These are phyloP conservation scores for Scutellaria minor DNA, from an alignment of 257 asterid genomes.

Conservation along the genomic window DNA sequence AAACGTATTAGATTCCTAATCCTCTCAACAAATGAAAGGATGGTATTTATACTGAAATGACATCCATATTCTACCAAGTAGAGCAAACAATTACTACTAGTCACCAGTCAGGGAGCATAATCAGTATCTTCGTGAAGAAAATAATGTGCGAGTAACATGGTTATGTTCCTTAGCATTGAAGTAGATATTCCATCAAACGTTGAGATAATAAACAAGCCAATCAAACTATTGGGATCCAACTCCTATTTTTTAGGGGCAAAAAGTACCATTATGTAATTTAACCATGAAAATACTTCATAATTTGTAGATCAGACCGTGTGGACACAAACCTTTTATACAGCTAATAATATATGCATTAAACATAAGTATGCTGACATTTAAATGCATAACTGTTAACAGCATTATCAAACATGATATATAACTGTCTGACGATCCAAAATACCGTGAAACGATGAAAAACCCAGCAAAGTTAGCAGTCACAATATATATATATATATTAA, in stretches of 20 bases:
- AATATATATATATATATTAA: too few species aligned
- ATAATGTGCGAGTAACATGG: neutral
- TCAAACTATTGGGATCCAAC: neutral
- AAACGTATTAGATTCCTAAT: conserved; percentile 1
- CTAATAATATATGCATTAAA: neutral
- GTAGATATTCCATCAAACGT: neutral
- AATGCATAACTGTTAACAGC: neutral
- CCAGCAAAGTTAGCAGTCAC: too few species aligned
- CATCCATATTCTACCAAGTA: neutral
- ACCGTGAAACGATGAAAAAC: too few species aligned
- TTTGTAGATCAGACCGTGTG: conserved; percentile 19
- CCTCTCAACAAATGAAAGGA: neutral
- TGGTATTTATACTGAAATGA: neutral
- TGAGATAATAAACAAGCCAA: neutral
- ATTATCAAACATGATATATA: too few species aligned
- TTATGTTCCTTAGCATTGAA: neutral
- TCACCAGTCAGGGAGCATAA: neutral
- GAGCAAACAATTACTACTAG: neutral
- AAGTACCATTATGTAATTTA: neutral
- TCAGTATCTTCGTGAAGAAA: neutral
- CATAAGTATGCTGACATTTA: neutral
- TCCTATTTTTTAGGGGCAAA: too few species aligned
- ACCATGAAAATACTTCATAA: neutral
- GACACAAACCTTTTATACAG: neutral
- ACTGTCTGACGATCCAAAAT: too few species aligned